Conservation (phyloP, 2,329 filamentous ascomycete species). For the Exserohilum turcica region DNA sequence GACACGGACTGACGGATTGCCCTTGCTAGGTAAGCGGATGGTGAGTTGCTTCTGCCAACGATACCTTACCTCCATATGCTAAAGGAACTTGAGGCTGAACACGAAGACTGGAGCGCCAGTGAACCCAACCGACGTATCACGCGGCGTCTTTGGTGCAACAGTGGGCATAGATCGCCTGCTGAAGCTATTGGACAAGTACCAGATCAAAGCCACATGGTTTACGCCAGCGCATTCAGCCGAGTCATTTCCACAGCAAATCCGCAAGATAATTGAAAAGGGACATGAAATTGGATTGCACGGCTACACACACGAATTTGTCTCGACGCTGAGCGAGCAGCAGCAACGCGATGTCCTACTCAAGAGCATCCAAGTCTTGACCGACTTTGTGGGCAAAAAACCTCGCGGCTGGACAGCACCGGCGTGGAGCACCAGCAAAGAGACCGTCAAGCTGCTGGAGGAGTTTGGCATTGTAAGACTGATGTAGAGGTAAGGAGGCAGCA, state of each 20-base stretch:
- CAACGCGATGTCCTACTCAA: conserved; percentile 47
- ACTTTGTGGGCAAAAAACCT: conserved; percentile 49
- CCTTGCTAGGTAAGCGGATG: conserved; percentile 30
- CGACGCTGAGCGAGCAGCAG: conserved; percentile 49
- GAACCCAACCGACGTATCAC: conserved; percentile 49
- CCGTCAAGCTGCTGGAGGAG: conserved; percentile 50
- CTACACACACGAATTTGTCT: conserved; percentile 50
- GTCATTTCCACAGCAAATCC: conserved; percentile 56
- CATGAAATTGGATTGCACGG: conserved; percentile 52
- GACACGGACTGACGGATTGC: neutral
- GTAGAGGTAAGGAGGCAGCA: neutral
- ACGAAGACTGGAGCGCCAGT: conserved; percentile 45
- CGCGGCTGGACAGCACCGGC: conserved; percentile 53
- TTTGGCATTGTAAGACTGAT: conserved; percentile 43
- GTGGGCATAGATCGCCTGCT: conserved; percentile 50
- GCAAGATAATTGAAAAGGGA: conserved; percentile 50
- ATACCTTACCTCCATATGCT: neutral
- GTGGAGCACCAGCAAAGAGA: conserved; percentile 48
- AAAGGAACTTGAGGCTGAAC: conserved; percentile 44
- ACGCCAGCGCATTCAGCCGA: conserved; percentile 53
- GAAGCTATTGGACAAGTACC: conserved; percentile 49
- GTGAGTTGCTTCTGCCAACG: conserved; percentile 12
- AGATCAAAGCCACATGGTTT: conserved; percentile 52
- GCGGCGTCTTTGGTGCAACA: conserved; percentile 50
- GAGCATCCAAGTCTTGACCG: conserved; percentile 48